These are phyloP conservation scores for Solanum virginianum DNA, from an alignment of 257 asterid species.

Conservation along the genomic window DNA sequence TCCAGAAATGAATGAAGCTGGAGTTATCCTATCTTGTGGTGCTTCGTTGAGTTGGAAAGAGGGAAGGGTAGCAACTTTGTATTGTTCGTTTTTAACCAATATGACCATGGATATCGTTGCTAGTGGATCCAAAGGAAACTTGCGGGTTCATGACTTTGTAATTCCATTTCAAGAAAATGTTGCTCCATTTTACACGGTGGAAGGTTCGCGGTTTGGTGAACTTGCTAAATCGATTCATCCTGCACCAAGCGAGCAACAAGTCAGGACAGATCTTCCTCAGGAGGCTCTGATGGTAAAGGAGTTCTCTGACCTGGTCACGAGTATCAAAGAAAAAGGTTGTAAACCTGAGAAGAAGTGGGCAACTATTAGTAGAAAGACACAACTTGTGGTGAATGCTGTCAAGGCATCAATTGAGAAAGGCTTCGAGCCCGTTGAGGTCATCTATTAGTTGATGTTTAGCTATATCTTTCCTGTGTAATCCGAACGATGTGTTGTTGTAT, in stretches of 20 bases:
- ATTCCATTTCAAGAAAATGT: conserved; percentile 44
- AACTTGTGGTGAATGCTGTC: conserved; percentile 58
- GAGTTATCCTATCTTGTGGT: conserved; percentile 49
- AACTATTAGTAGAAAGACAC: conserved; percentile 42
- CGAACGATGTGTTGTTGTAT: too few relatives aligned
- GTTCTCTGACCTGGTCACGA: conserved; percentile 33
- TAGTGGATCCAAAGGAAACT: conserved; percentile 42
- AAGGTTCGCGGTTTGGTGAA: conserved; percentile 22
- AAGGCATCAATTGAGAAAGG: conserved; percentile 55
- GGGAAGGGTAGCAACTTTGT: conserved; percentile 48
- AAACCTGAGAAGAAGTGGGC: conserved; percentile 66
- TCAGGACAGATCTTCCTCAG: conserved; percentile 47
- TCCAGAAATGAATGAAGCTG: conserved; percentile 34
- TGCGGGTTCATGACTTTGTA: conserved; percentile 46
- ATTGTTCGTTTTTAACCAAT: conserved; percentile 57
- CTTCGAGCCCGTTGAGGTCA: conserved; percentile 31
- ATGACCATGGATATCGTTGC: conserved; percentile 48
- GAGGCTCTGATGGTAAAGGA: conserved; percentile 70
- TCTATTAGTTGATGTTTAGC: not conserved
- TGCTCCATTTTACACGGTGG: conserved; percentile 30
- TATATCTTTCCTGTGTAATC: too few relatives aligned
- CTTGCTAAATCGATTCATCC: conserved; percentile 43
- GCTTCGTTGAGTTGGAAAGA: conserved; percentile 63
- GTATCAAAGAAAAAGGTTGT: conserved; percentile 22
- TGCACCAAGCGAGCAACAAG: conserved; percentile 30